phyloP scores from a whole-genome alignment of 257 asterid species.

The Scutellaria minor region DNA sequence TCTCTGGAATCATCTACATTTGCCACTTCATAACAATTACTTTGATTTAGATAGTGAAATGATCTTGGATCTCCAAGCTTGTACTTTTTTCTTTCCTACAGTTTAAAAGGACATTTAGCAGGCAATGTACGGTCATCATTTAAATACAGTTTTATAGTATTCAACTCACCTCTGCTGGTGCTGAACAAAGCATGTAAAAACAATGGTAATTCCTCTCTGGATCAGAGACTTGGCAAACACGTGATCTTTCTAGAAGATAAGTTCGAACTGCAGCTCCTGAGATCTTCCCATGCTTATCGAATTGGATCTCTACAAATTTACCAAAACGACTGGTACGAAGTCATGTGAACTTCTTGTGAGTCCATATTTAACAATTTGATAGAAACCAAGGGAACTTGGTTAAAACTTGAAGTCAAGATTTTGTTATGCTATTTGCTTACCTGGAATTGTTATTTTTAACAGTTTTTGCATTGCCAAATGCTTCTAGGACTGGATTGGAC shows the following conservation, averaged over 20 bases:
- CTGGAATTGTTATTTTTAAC: conserved; percentile 95
- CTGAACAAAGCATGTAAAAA: conserved; percentile 94
- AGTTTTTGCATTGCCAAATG: conserved; percentile 96
- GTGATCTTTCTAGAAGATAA: conserved; percentile 90
- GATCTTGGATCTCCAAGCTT: conserved; percentile 83
- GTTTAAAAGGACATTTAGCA: conserved; percentile 33
- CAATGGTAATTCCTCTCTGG: conserved; percentile 97
- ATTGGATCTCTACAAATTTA: conserved; percentile 95
- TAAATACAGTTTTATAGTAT: conserved; percentile 13
- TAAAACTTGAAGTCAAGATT: conserved; percentile 21
- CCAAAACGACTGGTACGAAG: conserved; percentile 92
- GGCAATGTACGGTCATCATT: background rate
- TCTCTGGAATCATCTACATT: conserved; percentile 91
- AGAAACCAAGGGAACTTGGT: background rate
- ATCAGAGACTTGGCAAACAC: conserved; percentile 95
- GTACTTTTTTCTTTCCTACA: conserved; percentile 73
- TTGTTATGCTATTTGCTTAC: conserved; percentile 42
- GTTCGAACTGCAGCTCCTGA: conserved; percentile 98
- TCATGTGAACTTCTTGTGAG: conserved; percentile 53
- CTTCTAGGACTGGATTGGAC: conserved; percentile 98
- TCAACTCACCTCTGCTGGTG: conserved; percentile 86
- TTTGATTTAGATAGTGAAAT: conserved; percentile 89
- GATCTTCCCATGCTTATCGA: conserved; percentile 87
- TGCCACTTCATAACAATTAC: conserved; percentile 81
- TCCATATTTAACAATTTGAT: conserved; percentile 33